Conservation (phyloP, 2,329 filamentous ascomycete genomes). For the Phoma sp. region DNA sequence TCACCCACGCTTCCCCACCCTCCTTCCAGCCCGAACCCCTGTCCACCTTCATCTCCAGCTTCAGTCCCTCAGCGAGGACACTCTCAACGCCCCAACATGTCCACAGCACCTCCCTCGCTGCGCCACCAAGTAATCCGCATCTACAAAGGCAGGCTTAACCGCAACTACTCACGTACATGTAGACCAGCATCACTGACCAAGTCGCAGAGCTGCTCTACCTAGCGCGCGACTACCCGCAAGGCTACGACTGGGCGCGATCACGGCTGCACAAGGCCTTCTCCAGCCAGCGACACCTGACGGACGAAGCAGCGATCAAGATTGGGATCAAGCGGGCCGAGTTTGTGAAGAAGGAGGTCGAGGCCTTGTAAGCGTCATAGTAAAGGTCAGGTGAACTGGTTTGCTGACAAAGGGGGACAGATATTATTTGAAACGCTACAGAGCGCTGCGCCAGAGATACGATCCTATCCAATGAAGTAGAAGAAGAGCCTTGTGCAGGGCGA, state of each 20-base stretch:
- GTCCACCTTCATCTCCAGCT: not conserved
- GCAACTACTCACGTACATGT: not conserved
- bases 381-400: too few species aligned
- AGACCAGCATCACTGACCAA: too few species aligned
- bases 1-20: not conserved
- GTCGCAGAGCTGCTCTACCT: slow-evolving; percentile 69
- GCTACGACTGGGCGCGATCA: slow-evolving; percentile 80
- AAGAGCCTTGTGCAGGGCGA: too few species aligned
- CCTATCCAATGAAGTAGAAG: slow-evolving; percentile 6
- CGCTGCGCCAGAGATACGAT: slow-evolving; percentile 81
- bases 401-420: slow-evolving; percentile 43
- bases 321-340: slow-evolving; percentile 82
- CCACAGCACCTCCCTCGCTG: slow-evolving; percentile 61
- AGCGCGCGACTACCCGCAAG: slow-evolving; percentile 84
- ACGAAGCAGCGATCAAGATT: slow-evolving; percentile 76
- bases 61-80: too few species aligned
- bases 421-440: slow-evolving; percentile 89
- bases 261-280: slow-evolving; percentile 86
- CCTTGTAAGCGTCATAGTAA: slow-evolving; percentile 69
- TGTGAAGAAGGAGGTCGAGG: slow-evolving; percentile 94
- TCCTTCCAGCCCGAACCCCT: not conserved
- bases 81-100: slow-evolving; percentile 22
- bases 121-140: slow-evolving; percentile 80
- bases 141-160: slow-evolving; percentile 74
- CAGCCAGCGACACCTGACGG: slow-evolving; percentile 70